These are phyloP conservation scores for Castanea sativa DNA, from an alignment of 306 rosid genomes.

Conservation along the genomic window DNA sequence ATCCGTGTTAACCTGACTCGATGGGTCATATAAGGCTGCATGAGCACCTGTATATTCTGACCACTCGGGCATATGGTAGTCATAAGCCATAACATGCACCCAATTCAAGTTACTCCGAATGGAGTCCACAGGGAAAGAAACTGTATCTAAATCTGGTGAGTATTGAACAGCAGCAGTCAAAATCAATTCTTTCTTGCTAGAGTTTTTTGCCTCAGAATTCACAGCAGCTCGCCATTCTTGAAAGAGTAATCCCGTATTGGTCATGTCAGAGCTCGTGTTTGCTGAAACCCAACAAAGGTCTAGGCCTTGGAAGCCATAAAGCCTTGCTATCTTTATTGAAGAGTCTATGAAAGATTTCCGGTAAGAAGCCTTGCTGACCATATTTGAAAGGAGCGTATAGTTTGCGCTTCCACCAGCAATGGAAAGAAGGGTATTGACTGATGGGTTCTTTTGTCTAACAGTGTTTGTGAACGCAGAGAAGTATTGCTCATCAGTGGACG, in stretches of 20 bases:
- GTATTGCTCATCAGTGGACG: slow-evolving; percentile 17
- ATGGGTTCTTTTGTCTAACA: slow-evolving; percentile 33
- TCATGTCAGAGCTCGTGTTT: slow-evolving; percentile 5
- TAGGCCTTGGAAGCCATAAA: slow-evolving; percentile 39
- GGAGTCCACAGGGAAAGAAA: slow-evolving; percentile 14
- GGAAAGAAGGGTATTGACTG: slow-evolving; percentile 38
- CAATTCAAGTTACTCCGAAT: slow-evolving; percentile 28
- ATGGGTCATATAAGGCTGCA: slow-evolving; percentile 23
- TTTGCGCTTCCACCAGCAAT: slow-evolving; percentile 26
- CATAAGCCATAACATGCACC: slow-evolving; percentile 35
- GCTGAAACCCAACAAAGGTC: slow-evolving; percentile 44
- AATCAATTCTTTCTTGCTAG: slow-evolving; percentile 8
- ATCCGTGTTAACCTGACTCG: slow-evolving; percentile 12
- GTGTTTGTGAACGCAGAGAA: slow-evolving; percentile 36
- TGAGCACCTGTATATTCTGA: background rate
- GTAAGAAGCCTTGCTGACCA: slow-evolving; percentile 18
- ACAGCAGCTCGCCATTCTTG: slow-evolving; percentile 41
- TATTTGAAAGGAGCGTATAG: slow-evolving; percentile 5
- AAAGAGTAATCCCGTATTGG: slow-evolving; percentile 36
- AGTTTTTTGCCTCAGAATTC: slow-evolving; percentile 15
- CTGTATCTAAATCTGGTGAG: slow-evolving; percentile 8
- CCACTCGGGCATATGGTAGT: slow-evolving; percentile 18
- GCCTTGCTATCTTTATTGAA: slow-evolving; percentile 40
- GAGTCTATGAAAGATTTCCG: slow-evolving; percentile 56
- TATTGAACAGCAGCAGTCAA: slow-evolving; percentile 39